phyloP scores from a whole-genome alignment of 345 rosid species.

The Tarenaya hassleriana region DNA sequence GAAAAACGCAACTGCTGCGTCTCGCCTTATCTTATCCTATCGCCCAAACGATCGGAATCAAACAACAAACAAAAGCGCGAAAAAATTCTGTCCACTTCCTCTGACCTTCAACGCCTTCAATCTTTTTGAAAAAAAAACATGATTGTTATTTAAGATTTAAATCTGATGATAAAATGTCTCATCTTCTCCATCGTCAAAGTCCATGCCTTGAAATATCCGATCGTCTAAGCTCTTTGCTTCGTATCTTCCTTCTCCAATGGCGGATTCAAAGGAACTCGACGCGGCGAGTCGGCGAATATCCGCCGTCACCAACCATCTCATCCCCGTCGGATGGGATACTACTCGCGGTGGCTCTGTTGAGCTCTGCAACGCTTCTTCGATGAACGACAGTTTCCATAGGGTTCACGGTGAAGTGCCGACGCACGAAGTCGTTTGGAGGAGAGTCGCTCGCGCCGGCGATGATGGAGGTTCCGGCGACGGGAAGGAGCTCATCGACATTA shows the following conservation, averaged over 20 bases:
- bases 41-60: neutral
- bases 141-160: neutral
- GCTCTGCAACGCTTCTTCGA: slow-evolving; percentile 34
- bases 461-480: slow-evolving; percentile 29
- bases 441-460: slow-evolving; percentile 22
- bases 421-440: slow-evolving; percentile 54
- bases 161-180: neutral
- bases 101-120: slow-evolving; percentile 17
- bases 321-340: slow-evolving; percentile 15
- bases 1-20: neutral
- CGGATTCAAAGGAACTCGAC: slow-evolving; percentile 29
- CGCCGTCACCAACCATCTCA: slow-evolving; percentile 48
- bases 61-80: slow-evolving; percentile 17
- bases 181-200: neutral
- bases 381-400: slow-evolving; percentile 60
- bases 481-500: slow-evolving; percentile 54
- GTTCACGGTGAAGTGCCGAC: slow-evolving; percentile 65
- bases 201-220: neutral
- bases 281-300: slow-evolving; percentile 45
- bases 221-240: slow-evolving; percentile 14
- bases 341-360: slow-evolving; percentile 21
- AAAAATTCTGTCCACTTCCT: slow-evolving; percentile 27
- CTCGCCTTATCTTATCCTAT: slow-evolving; percentile 28
- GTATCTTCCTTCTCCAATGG: slow-evolving; percentile 24
- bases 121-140: neutral